phyloP scores from a whole-genome alignment of 2,329 filamentous ascomycete genomes.

The Ceratocystis destructans region DNA sequence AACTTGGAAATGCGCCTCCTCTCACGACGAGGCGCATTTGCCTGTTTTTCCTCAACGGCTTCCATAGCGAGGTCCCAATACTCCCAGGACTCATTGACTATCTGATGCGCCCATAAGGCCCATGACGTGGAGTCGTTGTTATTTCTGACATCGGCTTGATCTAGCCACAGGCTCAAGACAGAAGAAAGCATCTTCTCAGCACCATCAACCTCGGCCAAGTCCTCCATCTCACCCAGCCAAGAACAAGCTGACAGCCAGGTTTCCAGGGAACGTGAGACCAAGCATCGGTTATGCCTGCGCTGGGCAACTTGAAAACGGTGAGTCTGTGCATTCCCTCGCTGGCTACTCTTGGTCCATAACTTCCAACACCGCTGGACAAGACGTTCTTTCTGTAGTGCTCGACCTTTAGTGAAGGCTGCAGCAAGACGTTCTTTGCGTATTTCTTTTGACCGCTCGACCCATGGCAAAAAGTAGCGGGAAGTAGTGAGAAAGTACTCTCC shows the following conservation, averaged over 20 bases:
- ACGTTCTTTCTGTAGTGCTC: conserved; percentile 16
- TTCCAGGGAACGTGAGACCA: neutral
- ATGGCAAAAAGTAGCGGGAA: conserved; percentile 23
- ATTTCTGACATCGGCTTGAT: conserved; percentile 5
- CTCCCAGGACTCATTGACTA: conserved; percentile 18
- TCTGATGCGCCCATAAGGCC: conserved; percentile 14
- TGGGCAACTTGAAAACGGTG: conserved; percentile 8
- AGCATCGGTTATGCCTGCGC: conserved; percentile 11
- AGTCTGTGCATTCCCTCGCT: conserved; percentile 4
- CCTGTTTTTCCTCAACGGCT: conserved; percentile 18
- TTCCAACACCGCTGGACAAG: conserved; percentile 19
- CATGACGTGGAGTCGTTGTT: conserved; percentile 9
- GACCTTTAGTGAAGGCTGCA: conserved; percentile 17
- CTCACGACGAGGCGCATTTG: conserved; percentile 19
- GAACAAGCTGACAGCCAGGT: conserved; percentile 3
- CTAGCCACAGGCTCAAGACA: conserved; percentile 12
- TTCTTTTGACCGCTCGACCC: conserved; percentile 23
- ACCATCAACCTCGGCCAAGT: conserved; percentile 9
- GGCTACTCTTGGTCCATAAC: conserved; percentile 11
- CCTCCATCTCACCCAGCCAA: neutral
- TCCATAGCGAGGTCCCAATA: conserved; percentile 19
- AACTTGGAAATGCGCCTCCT: conserved; percentile 15
- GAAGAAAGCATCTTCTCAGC: conserved; percentile 5
- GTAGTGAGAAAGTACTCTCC: conserved; percentile 24
- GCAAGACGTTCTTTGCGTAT: conserved; percentile 21